Base-by-base conservation (phyloP, 1,284 basidiomycete genomes). In the Puccinia hordei region DNA sequence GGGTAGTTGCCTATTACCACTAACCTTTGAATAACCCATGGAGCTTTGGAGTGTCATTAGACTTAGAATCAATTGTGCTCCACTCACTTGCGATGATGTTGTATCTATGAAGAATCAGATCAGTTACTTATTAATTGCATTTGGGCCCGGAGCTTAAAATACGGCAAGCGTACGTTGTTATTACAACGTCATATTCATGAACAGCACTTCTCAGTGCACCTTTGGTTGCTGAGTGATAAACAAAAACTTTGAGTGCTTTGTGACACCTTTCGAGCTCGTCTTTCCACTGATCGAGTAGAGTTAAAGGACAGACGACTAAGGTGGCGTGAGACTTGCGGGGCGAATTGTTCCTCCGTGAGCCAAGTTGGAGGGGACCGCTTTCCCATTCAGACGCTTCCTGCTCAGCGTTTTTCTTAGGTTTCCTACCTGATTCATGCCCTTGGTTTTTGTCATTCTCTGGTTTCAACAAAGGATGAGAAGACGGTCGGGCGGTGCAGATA, bases 271-370 rank as follows among this genome's bases (percentile, higher is more conserved):
- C 88, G 17, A 99, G 88, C 85, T 99, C 96, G 59, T 92, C 91
- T 15, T 90, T 88, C 96, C 96, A 99, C 85, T 99, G 96, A 35
- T 90, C 88, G 2, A 98, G 88, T 22, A 99, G 87, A 17, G 93
- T 95, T 27, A 97, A 94, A 0, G 96, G 96, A 22, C 94, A 94
- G 24, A 99, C 91, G 61, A 99, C 93, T 0, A 99, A 87, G 1
- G 95, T 98, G 0, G 93, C 49, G 35, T 12, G 55, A 46, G 69
- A 44, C 61, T 57, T 51, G 24, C 55, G 46, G 10, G 13, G 33
- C 30, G 22, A 55, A 73, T 73, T 57, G 22, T 57, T 59, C 30
- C 19, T 41, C 35, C 3, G 35, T 38, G 61, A 24, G 61, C 41
- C 61, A 2, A 8, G 41, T 30, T 44, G 46, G 38, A 46, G 19